A percentile compares a stretch with the other conserved stretches of the same genome.
Conservation (phyloP, 108 stramenopile species). For the Discostella stelligeroides region DNA sequence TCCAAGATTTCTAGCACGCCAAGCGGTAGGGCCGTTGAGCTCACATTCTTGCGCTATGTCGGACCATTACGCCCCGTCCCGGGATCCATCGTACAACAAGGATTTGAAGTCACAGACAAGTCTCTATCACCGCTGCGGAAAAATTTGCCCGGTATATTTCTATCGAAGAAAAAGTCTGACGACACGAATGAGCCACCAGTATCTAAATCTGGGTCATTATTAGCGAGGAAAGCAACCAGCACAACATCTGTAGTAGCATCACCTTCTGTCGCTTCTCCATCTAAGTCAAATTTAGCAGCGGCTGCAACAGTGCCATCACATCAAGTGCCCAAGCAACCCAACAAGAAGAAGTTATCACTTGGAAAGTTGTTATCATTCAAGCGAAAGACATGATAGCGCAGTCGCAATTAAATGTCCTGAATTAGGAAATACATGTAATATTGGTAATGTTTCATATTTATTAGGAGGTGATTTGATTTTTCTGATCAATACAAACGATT, state of each 20-base stretch:
- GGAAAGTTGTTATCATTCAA: constrained; percentile 37
- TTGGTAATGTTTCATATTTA: no score
- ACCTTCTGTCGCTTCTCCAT: background rate
- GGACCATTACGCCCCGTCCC: constrained; percentile 66
- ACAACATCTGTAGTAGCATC: background rate
- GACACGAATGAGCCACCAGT: background rate
- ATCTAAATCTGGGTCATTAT: background rate
- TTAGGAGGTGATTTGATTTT: no score
- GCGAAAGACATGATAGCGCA: constrained; percentile 9
- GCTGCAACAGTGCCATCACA: background rate
- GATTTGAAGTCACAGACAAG: constrained; percentile 45
- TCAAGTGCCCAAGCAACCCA: background rate
- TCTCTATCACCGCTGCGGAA: constrained; percentile 8
- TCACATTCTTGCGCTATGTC: constrained; percentile 75
- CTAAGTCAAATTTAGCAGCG: background rate
- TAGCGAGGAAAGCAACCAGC: background rate
- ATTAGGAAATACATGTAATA: constrained; percentile 4
- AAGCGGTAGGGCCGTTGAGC: constrained; percentile 49
- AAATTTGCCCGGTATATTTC: background rate
- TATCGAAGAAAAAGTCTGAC: background rate
- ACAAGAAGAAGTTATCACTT: constrained; percentile 18
- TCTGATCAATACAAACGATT: no score
- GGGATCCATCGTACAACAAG: constrained; percentile 44
- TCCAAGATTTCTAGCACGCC: constrained; percentile 49
- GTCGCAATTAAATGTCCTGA: background rate